A percentile compares a stretch with the other conserved stretches of the same genome.
Evolutionary conservation across 441 rosid genomes (phyloP).

Genomic region (Arabidopsis lyrata): DNA sequence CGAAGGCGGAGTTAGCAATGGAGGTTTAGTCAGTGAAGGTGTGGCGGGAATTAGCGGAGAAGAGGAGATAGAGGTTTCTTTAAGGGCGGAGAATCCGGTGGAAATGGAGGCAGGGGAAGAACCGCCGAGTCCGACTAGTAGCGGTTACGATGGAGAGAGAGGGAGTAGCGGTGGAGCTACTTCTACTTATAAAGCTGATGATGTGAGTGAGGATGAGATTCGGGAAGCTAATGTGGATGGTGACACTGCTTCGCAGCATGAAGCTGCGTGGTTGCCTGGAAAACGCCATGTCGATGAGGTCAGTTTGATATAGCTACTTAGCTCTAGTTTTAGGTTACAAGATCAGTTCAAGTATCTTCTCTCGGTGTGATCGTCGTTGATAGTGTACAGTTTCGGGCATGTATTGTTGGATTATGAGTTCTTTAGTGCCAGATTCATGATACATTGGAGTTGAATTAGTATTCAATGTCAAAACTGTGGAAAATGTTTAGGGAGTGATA

Average conservation of each 20-base stretch:
- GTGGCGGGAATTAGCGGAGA: constrained; percentile 37
- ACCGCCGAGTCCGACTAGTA: constrained; percentile 83
- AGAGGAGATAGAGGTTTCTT: constrained; percentile 46
- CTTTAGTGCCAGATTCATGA: background rate
- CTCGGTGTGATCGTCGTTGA: background rate
- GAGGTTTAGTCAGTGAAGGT: background rate
- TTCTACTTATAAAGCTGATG: constrained; percentile 58
- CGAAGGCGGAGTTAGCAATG: constrained; percentile 35
- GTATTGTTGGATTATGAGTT: constrained; percentile 4
- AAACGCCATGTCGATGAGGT: constrained; percentile 96
- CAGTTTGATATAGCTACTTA: constrained; percentile 20
- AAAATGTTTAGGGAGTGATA: background rate
- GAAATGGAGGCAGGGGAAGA: constrained; percentile 71
- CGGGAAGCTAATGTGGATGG: constrained; percentile 54
- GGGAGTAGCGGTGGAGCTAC: constrained; percentile 67
- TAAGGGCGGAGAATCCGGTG: constrained; percentile 54
- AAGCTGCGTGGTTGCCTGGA: constrained; percentile 79
- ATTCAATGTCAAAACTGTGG: background rate
- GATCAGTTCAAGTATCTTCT: constrained; percentile 2
- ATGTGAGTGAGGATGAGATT: constrained; percentile 68
- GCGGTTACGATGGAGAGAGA: constrained; percentile 96
- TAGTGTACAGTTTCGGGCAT: background rate
- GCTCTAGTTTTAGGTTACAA: constrained; percentile 13
- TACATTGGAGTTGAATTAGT: constrained; percentile 4
- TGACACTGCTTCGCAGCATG: constrained; percentile 57